Conservation (phyloP, 768 basidiomycete species). For the Saitozyma sp. region DNA sequence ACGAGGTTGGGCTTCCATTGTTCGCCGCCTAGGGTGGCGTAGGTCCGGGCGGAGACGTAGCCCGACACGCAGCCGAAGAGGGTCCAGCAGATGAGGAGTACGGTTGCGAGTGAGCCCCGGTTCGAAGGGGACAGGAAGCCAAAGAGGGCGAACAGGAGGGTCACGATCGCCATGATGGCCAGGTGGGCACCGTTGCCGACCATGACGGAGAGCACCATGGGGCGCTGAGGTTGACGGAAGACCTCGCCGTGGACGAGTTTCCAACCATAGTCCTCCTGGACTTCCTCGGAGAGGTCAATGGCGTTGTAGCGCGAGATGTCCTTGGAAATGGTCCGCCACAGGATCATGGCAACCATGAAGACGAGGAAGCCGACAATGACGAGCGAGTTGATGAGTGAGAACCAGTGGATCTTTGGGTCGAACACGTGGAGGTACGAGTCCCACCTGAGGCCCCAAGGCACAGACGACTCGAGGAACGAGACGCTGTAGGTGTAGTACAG, state of each 20-base stretch:
- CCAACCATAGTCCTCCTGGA: constrained; percentile 98
- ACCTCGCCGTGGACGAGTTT: constrained; percentile 96
- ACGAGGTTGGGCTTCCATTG: constrained; percentile 79
- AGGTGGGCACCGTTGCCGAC: constrained; percentile 89
- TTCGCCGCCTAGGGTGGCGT: constrained; percentile 73
- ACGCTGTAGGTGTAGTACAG: constrained; percentile 86
- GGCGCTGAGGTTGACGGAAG: constrained; percentile 76
- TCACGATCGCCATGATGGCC: constrained; percentile 80
- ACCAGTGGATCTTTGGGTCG: constrained; percentile 94
- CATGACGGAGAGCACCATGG: constrained; percentile 76
- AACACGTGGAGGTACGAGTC: constrained; percentile 93
- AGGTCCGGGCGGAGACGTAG: constrained; percentile 80
- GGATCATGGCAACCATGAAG: constrained; percentile 81
- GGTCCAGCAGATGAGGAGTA: constrained; percentile 93
- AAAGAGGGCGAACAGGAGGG: constrained; percentile 85
- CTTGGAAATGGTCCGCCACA: constrained; percentile 78
- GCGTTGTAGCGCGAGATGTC: constrained; percentile 96
- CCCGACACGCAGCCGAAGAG: constrained; percentile 90
- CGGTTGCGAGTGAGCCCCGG: constrained; percentile 87
- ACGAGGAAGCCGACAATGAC: constrained; percentile 83
- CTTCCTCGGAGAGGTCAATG: constrained; percentile 87
- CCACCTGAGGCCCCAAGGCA: constrained; percentile 83
- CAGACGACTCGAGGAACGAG: constrained; percentile 83
- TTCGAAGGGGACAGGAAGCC: constrained; percentile 96
- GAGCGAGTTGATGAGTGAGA: constrained; percentile 87